Conservation (phyloP, 169 alveolate species). For the Eimeria falciformis region DNA sequence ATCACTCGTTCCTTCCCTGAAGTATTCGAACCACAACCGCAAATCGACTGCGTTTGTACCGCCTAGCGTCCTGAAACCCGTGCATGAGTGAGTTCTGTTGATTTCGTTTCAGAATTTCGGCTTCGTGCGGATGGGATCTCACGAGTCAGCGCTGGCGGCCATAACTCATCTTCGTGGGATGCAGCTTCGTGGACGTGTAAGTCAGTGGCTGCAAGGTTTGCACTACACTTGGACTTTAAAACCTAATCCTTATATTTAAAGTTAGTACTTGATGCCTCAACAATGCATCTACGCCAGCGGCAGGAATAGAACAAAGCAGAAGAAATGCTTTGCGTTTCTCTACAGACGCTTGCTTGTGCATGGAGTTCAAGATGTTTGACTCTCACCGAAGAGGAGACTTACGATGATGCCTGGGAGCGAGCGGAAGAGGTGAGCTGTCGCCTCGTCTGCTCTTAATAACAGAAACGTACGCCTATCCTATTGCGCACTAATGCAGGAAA, state of each 20-base stretch:
- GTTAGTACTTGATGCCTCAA: too few species aligned
- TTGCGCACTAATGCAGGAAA: too few species aligned
- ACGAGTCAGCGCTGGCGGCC: conserved; percentile 69
- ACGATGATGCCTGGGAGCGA: conserved; percentile 64
- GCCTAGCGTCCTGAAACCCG: too few species aligned
- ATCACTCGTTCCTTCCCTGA: too few species aligned
- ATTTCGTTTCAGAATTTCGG: conserved; percentile 38
- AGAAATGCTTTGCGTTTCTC: background rate
- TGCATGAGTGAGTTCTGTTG: background rate
- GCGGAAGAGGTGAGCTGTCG: conserved; percentile 38
- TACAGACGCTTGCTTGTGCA: conserved; percentile 48
- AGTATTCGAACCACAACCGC: too few species aligned
- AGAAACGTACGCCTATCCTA: too few species aligned
- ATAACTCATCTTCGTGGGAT: conserved; percentile 51
- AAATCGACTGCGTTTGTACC: too few species aligned
- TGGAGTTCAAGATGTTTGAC: conserved; percentile 39
- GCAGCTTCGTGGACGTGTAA: conserved; percentile 57
- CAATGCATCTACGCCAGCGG: too few species aligned
- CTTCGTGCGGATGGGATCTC: conserved; percentile 61
- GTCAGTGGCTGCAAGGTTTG: background rate
- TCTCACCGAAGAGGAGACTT: conserved; percentile 35
- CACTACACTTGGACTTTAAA: background rate
- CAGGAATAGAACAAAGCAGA: background rate
- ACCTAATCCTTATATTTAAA: background rate
- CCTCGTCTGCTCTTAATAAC: too few species aligned